Conservation (phyloP, 2,329 filamentous ascomycete genomes). For the Phialemoniopsis sp. region DNA sequence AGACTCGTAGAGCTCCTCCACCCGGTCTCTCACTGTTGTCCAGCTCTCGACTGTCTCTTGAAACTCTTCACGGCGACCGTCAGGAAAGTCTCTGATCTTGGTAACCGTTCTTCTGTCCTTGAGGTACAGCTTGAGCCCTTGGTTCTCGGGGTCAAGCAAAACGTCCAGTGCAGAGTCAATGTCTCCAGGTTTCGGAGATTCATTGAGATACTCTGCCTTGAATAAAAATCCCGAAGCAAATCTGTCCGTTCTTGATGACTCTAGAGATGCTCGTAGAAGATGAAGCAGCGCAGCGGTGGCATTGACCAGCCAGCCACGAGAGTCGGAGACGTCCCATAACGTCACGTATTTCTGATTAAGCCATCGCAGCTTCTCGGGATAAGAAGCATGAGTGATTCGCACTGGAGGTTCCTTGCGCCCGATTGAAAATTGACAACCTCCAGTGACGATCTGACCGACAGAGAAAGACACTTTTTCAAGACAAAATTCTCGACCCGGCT, state of each 20-base stretch:
- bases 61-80: not conserved
- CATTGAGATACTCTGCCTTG: too few relatives aligned
- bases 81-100: not conserved
- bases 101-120: not conserved
- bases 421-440: too few relatives aligned
- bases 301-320: not conserved
- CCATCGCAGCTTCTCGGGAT: constrained; percentile 10
- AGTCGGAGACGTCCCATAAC: constrained; percentile 4
- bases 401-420: too few relatives aligned
- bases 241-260: not conserved
- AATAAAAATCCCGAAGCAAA: not conserved
- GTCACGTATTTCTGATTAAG: constrained; percentile 6
- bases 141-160: not conserved
- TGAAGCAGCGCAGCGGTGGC: too few relatives aligned
- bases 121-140: too few relatives aligned
- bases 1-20: constrained; percentile 11
- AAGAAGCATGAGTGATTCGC: not conserved
- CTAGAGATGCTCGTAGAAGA: too few relatives aligned
- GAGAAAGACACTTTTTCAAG: not conserved
- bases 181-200: too few relatives aligned
- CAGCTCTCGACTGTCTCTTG: not conserved
- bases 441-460: not conserved
- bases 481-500: too few relatives aligned
- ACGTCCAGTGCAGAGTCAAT: not conserved
- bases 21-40: constrained; percentile 4